Percentiles rank a stretch among this genome's conserved stretches.
Conservation (phyloP, 169 alveolate species). For the Plasmodium blacklocki region DNA sequence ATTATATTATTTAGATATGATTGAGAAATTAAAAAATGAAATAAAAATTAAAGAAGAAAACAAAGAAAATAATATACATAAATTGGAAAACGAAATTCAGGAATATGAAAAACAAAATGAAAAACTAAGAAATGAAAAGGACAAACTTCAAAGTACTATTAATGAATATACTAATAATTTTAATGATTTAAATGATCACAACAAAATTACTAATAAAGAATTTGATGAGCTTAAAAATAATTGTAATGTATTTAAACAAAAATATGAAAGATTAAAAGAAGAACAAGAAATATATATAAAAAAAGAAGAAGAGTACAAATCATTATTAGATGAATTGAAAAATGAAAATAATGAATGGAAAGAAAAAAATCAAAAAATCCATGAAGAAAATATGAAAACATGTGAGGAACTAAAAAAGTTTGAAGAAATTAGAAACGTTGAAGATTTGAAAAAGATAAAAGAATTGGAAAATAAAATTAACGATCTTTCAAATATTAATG, state of each 20-base stretch:
- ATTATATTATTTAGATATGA: not conserved
- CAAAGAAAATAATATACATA: not conserved
- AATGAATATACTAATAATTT: too few relatives aligned
- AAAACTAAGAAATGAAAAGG: conserved; percentile 6
- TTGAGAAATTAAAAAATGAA: conserved; percentile 2
- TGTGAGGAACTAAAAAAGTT: not conserved
- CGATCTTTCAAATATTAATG: not conserved
- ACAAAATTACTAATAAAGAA: conserved; percentile 12
- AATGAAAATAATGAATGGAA: conserved; percentile 3
- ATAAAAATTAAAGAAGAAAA: conserved; percentile 8
- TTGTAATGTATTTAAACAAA: conserved; percentile 21
- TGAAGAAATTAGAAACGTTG: not conserved
- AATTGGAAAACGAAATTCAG: conserved; percentile 15
- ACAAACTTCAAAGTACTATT: not conserved
- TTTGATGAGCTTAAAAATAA: not conserved
- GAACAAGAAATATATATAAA: conserved; percentile 7
- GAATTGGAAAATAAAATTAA: conserved; percentile 16
- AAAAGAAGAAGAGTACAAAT: too few relatives aligned
- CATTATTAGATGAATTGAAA: not conserved
- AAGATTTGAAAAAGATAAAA: conserved; percentile 15
- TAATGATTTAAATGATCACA: too few relatives aligned
- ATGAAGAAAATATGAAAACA: conserved; percentile 6
- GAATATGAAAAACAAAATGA: conserved; percentile 8
- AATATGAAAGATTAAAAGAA: not conserved
- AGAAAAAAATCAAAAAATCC: conserved; percentile 31